Conservation (phyloP, 768 basidiomycete genomes). For the Pleurotus tuoliensis region DNA sequence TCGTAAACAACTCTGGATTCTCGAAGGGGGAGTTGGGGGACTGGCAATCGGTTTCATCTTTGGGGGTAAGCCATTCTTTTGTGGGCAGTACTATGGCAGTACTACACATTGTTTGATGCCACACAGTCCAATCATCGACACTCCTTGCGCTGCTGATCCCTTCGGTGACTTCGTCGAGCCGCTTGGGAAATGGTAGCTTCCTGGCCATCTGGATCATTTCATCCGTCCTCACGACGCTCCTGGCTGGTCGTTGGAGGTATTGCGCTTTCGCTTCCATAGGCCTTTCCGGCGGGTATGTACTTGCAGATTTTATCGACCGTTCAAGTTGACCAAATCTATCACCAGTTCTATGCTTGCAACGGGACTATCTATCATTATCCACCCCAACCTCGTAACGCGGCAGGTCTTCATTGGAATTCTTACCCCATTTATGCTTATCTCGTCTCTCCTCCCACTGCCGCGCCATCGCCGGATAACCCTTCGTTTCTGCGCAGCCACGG, state of each 20-base stretch:
- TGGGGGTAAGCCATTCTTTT: constrained; percentile 41
- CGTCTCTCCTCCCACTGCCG: constrained; percentile 35
- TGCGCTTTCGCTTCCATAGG: constrained; percentile 45
- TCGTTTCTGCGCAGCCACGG: constrained; percentile 47
- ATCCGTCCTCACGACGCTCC: constrained; percentile 39
- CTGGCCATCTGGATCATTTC: constrained; percentile 58
- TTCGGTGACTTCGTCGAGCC: constrained; percentile 38
- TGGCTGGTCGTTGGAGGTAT: constrained; percentile 53
- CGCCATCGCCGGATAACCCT: constrained; percentile 42
- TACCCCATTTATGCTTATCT: constrained; percentile 26
- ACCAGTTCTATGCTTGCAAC: constrained; percentile 41
- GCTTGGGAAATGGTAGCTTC: constrained; percentile 43
- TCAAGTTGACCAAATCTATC: not conserved
- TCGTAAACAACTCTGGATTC: constrained; percentile 29
- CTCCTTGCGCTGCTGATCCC: constrained; percentile 58
- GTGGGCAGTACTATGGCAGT: not conserved
- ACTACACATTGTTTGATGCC: not conserved
- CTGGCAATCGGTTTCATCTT: constrained; percentile 53
- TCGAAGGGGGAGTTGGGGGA: constrained; percentile 66
- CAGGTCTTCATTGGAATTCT: constrained; percentile 35
- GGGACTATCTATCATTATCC: constrained; percentile 50
- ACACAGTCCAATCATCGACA: constrained; percentile 53
- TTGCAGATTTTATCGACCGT: not conserved
- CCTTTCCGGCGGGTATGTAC: constrained; percentile 48
- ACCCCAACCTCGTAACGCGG: constrained; percentile 48